A percentile compares a stretch with the other conserved stretches of the same genome.
phyloP scores from a whole-genome alignment of 225 moss, liverwort and hornwort genomes.

The Sphagnum contortum region DNA sequence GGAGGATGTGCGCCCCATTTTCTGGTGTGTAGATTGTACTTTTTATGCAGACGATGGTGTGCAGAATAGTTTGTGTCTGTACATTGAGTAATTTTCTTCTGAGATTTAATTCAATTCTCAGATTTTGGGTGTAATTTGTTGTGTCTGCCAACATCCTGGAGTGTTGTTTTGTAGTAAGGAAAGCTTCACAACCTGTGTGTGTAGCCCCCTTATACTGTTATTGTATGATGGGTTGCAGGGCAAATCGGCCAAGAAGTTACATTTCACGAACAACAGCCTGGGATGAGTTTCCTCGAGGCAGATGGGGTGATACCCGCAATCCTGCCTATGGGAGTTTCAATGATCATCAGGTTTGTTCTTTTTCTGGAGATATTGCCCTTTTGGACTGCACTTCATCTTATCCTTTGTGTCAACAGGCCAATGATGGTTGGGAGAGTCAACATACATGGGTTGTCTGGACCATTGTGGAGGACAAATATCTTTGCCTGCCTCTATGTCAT shows the following conservation, averaged over 20 bases:
- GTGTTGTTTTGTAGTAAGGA: too few species aligned
- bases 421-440: too few species aligned
- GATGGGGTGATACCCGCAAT: constrained; percentile 83
- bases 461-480: too few species aligned
- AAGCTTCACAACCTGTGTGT: too few species aligned
- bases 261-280: constrained; percentile 81
- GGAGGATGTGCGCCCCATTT: constrained; percentile 93
- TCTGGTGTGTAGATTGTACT: constrained; percentile 41
- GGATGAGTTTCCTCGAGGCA: constrained; percentile 94
- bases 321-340: constrained; percentile 86
- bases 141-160: too few species aligned
- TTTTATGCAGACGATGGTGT: neutral
- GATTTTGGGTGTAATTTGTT: neutral
- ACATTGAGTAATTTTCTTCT: neutral
- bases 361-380: neutral
- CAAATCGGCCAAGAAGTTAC: constrained; percentile 90
- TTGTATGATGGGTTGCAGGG: constrained; percentile 28
- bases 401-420: too few species aligned
- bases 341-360: constrained; percentile 75
- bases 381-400: too few species aligned
- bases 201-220: too few species aligned
- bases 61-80: neutral
- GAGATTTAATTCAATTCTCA: neutral
- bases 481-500: too few species aligned
- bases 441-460: too few species aligned